Base-by-base conservation (phyloP, 2,329 filamentous ascomycete genomes). In the Colletotrichum theobromicola region DNA sequence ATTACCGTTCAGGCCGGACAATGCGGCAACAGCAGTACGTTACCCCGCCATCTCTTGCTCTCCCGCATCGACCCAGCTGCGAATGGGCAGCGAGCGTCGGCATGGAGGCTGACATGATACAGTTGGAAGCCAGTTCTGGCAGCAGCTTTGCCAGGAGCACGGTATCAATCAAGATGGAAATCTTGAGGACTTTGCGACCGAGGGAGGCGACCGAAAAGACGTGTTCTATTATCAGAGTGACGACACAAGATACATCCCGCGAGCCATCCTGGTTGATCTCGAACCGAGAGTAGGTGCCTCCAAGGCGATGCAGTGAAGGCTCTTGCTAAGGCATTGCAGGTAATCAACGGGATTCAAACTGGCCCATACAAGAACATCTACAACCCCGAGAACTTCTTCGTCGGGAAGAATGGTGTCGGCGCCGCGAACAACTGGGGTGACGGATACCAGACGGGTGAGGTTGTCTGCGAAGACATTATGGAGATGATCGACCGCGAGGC, bases 221-320 rank as follows among this genome's bases (percentile, higher is more conserved):
- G 97, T 99, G 76, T 98, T 98, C 87, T 98, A 98, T 90, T 99
- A 98, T 87, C 96, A 97, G 89, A 98, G 96, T 82, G 97, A 99
- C 88, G 97, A 99, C 83, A 99, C 97, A 74, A 92, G 97, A 87
- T 99, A 99, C 85, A 98, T 99, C 78, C 97, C 97, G 13, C 92
- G 97, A 82, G 96, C 97, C 62, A 98, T 99, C 80, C 88, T 99
- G 66, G 94, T 99, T 77, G 97, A 99, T 83, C 88, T 99, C 50
- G 97, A 99, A 85, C 97, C 97, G 28, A 91, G 97, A 77, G 96
- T 95, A 87, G 75, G 87, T 66, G 21, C 6, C 30, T 79, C 77
- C 7, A 24, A 30, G 24, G 5, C 16, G 15, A 3, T 26, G 9
- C 37, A 7, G 7, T 15, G 9, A 16, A 6, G 28, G 16, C 3